Evolutionary conservation across 2,329 filamentous ascomycete genomes (phyloP), one percentile per base, ranked within the genome.

Genomic region (Hortaea werneckii): DNA sequence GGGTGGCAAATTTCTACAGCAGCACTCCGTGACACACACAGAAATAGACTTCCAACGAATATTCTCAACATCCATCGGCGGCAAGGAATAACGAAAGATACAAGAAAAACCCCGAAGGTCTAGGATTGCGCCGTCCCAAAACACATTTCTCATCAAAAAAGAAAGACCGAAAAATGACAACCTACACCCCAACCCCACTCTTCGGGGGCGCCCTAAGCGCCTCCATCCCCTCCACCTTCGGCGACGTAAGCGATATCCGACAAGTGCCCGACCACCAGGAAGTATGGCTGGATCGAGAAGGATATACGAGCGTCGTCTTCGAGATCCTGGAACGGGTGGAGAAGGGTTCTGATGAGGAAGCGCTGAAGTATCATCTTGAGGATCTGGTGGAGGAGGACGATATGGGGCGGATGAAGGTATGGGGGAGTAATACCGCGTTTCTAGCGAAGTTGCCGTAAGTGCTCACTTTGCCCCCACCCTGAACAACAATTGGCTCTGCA

Each of bases 181-280:
- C 32, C 28, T 87, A 76, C 66, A 70, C 69, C 50, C 71, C 61
- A 55, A 80, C 75, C 41, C 70, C 76, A 45, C 78, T 89, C 40
- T 89, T 81, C 61, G 85, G 84, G 61, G 83, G 83, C 61, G 83
- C 84, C 50, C 77, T 88, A 51, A 72, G 75, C 53, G 78, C 75
- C 58, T 82, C 87, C 50, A 69, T 88, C 10, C 85, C 85, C 10
- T 64, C 71, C 43, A 74, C 73, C 52, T 87, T 85, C 64, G 77
- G 77, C 55, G 85, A 89, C 58, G 82, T 86, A 47, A 87, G 83
- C 68, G 76, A 77, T 45, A 75, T 88, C 55, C 80, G 85, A 52
- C 77, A 87, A 67, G 80, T 89, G 5, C 85, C 85, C 42, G 83
- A 90, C 63, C 85, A 94, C 65, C 89, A 96, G 70, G 90, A 95